phyloP scores from a whole-genome alignment of 2,329 filamentous ascomycete genomes.

The Grosmannia serpens region DNA sequence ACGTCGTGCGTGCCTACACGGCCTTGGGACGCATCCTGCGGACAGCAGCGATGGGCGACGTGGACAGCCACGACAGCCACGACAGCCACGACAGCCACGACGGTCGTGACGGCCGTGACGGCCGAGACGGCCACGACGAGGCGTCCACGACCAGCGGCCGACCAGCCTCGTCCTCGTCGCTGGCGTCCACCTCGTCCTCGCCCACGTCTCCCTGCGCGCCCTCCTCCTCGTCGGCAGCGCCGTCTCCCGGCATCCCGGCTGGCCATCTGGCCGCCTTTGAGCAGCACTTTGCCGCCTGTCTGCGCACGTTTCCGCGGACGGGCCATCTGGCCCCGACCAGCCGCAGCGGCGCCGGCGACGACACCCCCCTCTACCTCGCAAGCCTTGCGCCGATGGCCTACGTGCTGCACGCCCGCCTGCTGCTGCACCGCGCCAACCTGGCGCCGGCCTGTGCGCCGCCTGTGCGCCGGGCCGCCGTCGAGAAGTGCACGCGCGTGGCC shows the following conservation, averaged over 20 bases:
- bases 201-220: not conserved
- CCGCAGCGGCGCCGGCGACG: not conserved
- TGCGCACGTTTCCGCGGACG: constrained; percentile 62
- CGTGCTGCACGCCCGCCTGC: constrained; percentile 71
- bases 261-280: constrained; percentile 69
- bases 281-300: constrained; percentile 63
- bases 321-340: constrained; percentile 36
- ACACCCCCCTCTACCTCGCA: constrained; percentile 57
- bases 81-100: not conserved
- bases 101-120: not conserved
- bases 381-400: constrained; percentile 67
- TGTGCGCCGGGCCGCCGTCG: constrained; percentile 59
- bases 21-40: constrained; percentile 54
- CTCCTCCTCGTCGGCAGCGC: not conserved
- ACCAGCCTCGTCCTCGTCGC: not conserved
- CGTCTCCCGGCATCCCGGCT: constrained; percentile 49
- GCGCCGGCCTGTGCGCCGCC: constrained; percentile 56
- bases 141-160: not conserved
- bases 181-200: not conserved
- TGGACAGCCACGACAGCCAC: not conserved
- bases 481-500: constrained; percentile 62
- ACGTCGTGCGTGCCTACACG: constrained; percentile 68
- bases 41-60: not conserved
- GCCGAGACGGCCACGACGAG: not conserved
- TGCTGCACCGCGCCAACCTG: constrained; percentile 83